Evolutionary conservation across 2,329 filamentous ascomycete genomes (phyloP).

Genomic region (Canariomyces notabilis): DNA sequence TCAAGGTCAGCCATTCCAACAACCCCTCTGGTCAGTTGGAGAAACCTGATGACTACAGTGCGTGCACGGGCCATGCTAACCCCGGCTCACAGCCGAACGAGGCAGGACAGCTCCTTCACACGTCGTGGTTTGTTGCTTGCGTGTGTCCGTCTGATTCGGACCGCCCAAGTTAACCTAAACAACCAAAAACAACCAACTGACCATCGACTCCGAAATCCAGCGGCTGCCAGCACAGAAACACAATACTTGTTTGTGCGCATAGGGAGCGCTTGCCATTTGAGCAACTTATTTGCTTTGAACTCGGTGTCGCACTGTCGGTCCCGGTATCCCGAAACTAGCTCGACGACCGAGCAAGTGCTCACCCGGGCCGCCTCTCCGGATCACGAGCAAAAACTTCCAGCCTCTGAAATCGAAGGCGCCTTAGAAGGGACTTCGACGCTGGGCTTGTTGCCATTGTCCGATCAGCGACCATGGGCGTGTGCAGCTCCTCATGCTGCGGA

Average conservation of each 20-base stretch:
- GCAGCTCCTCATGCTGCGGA: constrained; percentile 56
- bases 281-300: constrained; percentile 17
- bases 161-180: constrained; percentile 18
- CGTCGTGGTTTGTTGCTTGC: constrained; percentile 1
- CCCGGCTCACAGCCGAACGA: constrained; percentile 9
- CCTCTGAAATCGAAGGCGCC: constrained; percentile 3
- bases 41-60: no score
- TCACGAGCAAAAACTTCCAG: constrained; percentile 5
- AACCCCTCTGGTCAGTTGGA: no score
- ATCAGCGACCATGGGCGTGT: constrained; percentile 51
- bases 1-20: no score
- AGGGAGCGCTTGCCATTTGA: constrained; percentile 3
- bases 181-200: no score
- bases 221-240: constrained; percentile 12
- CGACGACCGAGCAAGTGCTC: constrained; percentile 3
- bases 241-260: constrained; percentile 10
- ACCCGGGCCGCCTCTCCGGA: not conserved
- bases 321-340: constrained; percentile 4
- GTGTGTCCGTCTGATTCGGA: constrained; percentile 4
- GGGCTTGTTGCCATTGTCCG: constrained; percentile 9
- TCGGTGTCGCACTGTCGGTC: constrained; percentile 5
- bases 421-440: constrained; percentile 2
- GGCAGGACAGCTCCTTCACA: constrained; percentile 23
- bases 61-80: no score
- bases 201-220: constrained; percentile 9